Percentiles rank a stretch among this genome's conserved stretches.
Evolutionary conservation across 139 green algal species (phyloP).

Genomic region (Tetratostichococcus sp.): DNA sequence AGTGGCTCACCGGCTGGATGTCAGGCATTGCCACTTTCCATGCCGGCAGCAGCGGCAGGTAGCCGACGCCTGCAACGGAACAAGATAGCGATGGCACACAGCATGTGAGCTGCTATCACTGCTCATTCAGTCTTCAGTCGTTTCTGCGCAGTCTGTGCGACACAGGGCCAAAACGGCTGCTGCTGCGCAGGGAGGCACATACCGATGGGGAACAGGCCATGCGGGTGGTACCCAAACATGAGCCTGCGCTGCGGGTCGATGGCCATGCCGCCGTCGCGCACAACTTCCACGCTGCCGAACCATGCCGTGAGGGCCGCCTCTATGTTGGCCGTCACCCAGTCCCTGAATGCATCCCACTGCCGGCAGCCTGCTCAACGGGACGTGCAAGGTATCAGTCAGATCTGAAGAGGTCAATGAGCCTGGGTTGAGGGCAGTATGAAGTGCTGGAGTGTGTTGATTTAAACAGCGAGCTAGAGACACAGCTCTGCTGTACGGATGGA

Average conservation of each 20-base stretch:
- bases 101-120: too few relatives aligned
- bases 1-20: constrained; percentile 33
- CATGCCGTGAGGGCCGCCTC: constrained; percentile 50
- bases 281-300: constrained; percentile 59
- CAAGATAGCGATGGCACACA: neutral
- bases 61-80: constrained; percentile 48
- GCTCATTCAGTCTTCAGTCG: too few relatives aligned
- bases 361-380: constrained; percentile 37
- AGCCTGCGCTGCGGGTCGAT: constrained; percentile 36
- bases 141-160: too few relatives aligned
- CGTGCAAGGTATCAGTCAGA: neutral
- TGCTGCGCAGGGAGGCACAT: too few relatives aligned
- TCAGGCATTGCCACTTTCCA: constrained; percentile 41
- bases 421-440: too few relatives aligned
- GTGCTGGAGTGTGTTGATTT: too few relatives aligned
- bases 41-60: constrained; percentile 57
- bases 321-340: constrained; percentile 54
- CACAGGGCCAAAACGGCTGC: too few relatives aligned
- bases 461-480: too few relatives aligned
- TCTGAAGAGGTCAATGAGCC: too few relatives aligned
- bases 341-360: constrained; percentile 52
- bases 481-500: too few relatives aligned
- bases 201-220: constrained; percentile 78
- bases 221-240: constrained; percentile 76
- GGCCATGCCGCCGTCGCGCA: constrained; percentile 18